Percentiles rank a stretch among this genome's conserved stretches.
phyloP scores from a whole-genome alignment of 2,329 filamentous ascomycete species.

The Alternaria novae-zelandiae region DNA sequence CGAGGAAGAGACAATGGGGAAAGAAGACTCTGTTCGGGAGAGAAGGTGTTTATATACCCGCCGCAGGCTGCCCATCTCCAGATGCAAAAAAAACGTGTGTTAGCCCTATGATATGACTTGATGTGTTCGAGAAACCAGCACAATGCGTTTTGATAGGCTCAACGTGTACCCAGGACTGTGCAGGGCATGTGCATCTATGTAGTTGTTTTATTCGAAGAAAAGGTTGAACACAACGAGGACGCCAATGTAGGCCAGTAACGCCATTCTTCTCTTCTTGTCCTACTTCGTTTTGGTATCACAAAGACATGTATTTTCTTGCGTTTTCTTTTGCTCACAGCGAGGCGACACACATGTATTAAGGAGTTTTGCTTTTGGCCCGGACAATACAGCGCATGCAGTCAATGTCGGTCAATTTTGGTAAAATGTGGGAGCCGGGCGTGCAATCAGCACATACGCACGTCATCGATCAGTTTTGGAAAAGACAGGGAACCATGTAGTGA shows the following conservation, averaged over 20 bases:
- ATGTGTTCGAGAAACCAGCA: neutral
- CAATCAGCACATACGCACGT: neutral
- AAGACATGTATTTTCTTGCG: neutral
- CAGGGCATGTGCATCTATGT: neutral
- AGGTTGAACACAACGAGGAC: neutral
- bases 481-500: too few relatives aligned
- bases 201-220: neutral
- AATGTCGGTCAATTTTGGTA: too few relatives aligned
- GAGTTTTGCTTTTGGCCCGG: too few relatives aligned
- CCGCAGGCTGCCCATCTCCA: too few relatives aligned
- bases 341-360: neutral
- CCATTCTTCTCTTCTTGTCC: neutral
- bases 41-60: neutral
- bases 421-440: neutral
- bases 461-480: too few relatives aligned
- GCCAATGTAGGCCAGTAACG: neutral
- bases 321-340: neutral
- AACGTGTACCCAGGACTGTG: neutral
- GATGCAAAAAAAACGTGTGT: too few relatives aligned
- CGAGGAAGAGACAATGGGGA: too few relatives aligned
- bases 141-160: rapidly evolving
- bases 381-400: too few relatives aligned
- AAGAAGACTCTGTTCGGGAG: neutral
- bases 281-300: neutral
- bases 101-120: rapidly evolving